Conservation (phyloP, 495 filamentous ascomycete species). For the Aspergillus campestris region DNA sequence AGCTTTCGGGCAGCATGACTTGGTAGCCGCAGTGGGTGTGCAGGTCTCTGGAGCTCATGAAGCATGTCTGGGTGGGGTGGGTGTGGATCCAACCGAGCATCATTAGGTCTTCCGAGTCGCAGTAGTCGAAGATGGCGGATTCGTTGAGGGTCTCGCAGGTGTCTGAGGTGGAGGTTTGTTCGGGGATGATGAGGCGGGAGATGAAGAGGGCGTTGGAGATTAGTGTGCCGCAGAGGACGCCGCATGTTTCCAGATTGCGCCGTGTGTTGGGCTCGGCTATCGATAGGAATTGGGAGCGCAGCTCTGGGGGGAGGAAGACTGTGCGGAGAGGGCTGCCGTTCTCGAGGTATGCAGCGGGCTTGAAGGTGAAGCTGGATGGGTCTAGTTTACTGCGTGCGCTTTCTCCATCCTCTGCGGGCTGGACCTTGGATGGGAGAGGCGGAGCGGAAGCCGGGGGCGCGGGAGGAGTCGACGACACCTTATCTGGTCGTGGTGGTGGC, state of each 20-base stretch:
- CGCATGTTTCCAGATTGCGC: conserved; percentile 84
- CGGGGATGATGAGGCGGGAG: conserved; percentile 76
- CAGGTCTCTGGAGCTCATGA: conserved; percentile 89
- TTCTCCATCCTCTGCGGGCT: conserved; percentile 11
- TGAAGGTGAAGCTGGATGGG: conserved; percentile 63
- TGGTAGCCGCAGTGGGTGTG: conserved; percentile 94
- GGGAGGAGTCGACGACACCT: conserved; percentile 8
- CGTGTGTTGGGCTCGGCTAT: conserved; percentile 67
- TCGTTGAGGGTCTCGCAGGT: conserved; percentile 93
- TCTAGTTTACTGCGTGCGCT: conserved; percentile 26
- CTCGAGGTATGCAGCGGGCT: conserved; percentile 78
- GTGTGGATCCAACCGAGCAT: conserved; percentile 98
- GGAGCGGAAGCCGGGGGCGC: conserved; percentile 8
- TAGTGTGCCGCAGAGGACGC: conserved; percentile 81
- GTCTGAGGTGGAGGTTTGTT: conserved; percentile 80
- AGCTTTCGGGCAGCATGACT: conserved; percentile 86
- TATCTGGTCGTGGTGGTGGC: conserved; percentile 28
- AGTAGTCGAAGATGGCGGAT: conserved; percentile 73
- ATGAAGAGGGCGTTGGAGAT: conserved; percentile 93
- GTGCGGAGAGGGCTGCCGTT: conserved; percentile 79
- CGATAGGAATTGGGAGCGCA: conserved; percentile 64
- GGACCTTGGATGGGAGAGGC: conserved; percentile 20
- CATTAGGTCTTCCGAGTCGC: conserved; percentile 74
- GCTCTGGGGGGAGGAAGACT: conserved; percentile 69
- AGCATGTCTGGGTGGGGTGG: conserved; percentile 92